Conservation (phyloP, 208 protist genomes). For the Naegleria fowleri region DNA sequence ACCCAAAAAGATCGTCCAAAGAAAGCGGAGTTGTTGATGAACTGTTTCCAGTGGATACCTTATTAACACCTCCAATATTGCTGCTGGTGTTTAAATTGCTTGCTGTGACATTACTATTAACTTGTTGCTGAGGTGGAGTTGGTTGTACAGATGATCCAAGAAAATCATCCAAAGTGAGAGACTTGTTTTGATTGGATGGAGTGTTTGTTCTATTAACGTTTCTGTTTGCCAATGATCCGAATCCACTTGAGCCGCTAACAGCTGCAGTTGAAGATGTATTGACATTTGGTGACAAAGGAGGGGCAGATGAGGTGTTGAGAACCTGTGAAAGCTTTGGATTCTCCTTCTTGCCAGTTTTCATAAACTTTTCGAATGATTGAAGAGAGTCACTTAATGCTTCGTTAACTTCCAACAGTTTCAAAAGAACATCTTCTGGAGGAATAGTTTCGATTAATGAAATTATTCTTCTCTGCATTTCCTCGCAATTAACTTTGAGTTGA, state of each 20-base stretch:
- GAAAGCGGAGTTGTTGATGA: background rate
- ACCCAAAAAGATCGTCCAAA: background rate
- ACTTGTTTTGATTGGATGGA: background rate
- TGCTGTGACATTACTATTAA: background rate
- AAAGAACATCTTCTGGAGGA: background rate
- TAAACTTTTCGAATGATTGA: background rate
- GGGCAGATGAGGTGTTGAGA: background rate
- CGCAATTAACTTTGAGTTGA: background rate
- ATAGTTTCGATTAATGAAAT: background rate
- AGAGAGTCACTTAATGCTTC: background rate
- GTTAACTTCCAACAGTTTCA: constrained; percentile 1
- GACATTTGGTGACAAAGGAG: background rate
- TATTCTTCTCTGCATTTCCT: constrained; percentile 20
- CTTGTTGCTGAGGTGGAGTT: background rate
- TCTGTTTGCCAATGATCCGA: constrained; percentile 11
- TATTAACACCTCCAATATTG: background rate
- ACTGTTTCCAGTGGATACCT: background rate
- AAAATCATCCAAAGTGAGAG: background rate
- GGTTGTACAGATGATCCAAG: background rate
- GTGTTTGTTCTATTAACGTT: background rate
- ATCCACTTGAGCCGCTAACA: background rate
- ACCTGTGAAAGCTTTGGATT: too few species aligned
- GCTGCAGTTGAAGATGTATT: background rate
- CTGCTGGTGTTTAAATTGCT: background rate
- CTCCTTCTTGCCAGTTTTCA: background rate